These are phyloP conservation scores for Diaporthe helianthi DNA, from an alignment of 2,329 filamentous ascomycete species.

Conservation along the genomic window DNA sequence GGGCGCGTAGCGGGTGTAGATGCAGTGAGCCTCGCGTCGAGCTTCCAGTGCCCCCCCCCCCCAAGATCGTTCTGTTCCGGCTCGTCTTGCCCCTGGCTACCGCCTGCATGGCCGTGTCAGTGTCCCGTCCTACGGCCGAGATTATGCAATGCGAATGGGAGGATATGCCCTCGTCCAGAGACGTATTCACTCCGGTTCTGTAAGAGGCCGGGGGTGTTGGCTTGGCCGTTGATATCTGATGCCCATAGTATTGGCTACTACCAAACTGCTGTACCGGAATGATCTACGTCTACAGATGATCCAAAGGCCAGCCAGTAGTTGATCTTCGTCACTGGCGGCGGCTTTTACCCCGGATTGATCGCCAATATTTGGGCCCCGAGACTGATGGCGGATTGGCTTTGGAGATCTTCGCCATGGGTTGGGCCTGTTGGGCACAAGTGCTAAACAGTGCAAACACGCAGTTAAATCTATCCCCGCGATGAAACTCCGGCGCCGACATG, in stretches of 20 bases:
- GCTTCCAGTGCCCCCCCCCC: constrained; percentile 1
- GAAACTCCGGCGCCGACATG: constrained; percentile 25
- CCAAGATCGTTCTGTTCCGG: neutral
- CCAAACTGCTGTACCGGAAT: neutral
- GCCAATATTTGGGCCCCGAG: neutral
- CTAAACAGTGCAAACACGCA: neutral
- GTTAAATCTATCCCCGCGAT: neutral
- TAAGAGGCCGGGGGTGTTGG: neutral
- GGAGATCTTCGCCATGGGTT: neutral
- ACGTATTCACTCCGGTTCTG: neutral
- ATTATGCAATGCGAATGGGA: neutral
- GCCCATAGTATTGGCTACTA: neutral
- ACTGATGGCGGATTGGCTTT: neutral
- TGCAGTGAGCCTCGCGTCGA: constrained; percentile 7
- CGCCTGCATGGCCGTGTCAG: neutral
- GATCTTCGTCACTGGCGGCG: constrained; percentile 4
- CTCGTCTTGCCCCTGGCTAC: neutral
- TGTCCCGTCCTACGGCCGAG: neutral
- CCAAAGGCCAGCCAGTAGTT: neutral
- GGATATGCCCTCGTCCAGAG: neutral
- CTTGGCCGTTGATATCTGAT: constrained; percentile 1
- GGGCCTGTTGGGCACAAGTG: neutral
- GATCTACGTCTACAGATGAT: constrained; percentile 5
- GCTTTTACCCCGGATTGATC: constrained; percentile 19
- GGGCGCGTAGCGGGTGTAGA: neutral